These are phyloP conservation scores for Tylopilus sp. DNA, from an alignment of 768 basidiomycete species.

Conservation along the genomic window DNA sequence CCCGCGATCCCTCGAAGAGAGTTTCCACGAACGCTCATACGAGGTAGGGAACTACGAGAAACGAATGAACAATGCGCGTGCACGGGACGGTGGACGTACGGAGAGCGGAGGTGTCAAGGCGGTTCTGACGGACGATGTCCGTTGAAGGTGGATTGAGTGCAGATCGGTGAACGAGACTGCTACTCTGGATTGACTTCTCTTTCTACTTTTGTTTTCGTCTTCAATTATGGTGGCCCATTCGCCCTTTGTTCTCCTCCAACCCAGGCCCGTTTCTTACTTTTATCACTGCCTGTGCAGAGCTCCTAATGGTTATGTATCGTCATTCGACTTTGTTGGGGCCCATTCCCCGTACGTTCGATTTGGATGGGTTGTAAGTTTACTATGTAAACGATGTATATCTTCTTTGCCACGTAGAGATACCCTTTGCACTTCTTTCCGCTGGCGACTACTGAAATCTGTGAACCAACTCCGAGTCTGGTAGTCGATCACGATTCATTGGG, in stretches of 20 bases:
- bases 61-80: slow-evolving; percentile 72
- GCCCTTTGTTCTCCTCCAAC: slow-evolving; percentile 7
- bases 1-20: slow-evolving; percentile 48
- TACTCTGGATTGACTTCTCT: background rate
- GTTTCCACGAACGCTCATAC: slow-evolving; percentile 28
- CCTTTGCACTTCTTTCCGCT: slow-evolving; percentile 9
- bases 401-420: slow-evolving; percentile 24
- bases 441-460: too few species aligned
- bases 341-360: slow-evolving; percentile 5
- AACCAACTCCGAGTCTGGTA: too few species aligned
- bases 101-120: slow-evolving; percentile 86
- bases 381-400: slow-evolving; percentile 26
- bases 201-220: slow-evolving; percentile 1
- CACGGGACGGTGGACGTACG: slow-evolving; percentile 77
- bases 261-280: slow-evolving; percentile 9
- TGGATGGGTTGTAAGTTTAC: slow-evolving; percentile 14
- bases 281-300: slow-evolving; percentile 10
- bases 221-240: slow-evolving; percentile 9
- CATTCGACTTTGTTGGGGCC: too few species aligned
- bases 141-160: slow-evolving; percentile 11
- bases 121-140: slow-evolving; percentile 46
- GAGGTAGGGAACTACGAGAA: slow-evolving; percentile 33
- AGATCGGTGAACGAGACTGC: slow-evolving; percentile 10
- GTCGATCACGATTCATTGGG: too few species aligned
- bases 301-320: slow-evolving; percentile 22